Evolutionary conservation across 169 alveolate species (phyloP), one percentile per base, ranked within the genome.

Genomic region (Babesia ovis): DNA sequence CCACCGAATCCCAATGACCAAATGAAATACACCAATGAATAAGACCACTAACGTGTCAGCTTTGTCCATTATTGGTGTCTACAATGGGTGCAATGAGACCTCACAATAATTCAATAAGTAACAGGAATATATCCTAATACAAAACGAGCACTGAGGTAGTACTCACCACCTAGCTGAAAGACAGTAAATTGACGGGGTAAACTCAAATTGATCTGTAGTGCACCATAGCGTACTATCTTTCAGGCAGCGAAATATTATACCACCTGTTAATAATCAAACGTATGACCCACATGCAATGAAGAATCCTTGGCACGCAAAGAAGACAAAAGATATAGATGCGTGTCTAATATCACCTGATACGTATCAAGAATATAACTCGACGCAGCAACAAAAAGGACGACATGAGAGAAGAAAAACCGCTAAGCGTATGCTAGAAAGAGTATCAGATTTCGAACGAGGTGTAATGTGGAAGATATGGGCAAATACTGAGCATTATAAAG

Each of bases 381-480:
- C 31, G 61, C 61, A 53, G 61, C 18, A 23, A n/a, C n/a, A n/a
- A n/a, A n/a, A n/a, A 18, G 6, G 18, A 23, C 48, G 1, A 8
- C 48, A 25, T 6, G 43, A 56, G 41, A 51, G 23, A 27, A 35
- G n/a, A 16, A 42, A 35, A 51, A 32, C 50, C 37, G 32, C 45
- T 27, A 27, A 51, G 20, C 58, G 50, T 16, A 56, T 69, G 35
- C 37, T 58, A 5, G 50, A 23, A n/a, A 20, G 69, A 25, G 51
- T 69, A 23, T 57, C 72, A 4, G 75, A 69, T 43, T 69, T 42
- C 51, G 70, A 57, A 27, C 80, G 80, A 2, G 80, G 71, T 4
- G 1, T 23, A 2, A 35, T 69, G 27, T 69, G 80, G 80, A 69
- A 56, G 58, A 34, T 29, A 23, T 58, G 58, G 80, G 60, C 75